Evolutionary conservation across 2,329 filamentous ascomycete species (phyloP).

Genomic region (Fusarium floridanum): DNA sequence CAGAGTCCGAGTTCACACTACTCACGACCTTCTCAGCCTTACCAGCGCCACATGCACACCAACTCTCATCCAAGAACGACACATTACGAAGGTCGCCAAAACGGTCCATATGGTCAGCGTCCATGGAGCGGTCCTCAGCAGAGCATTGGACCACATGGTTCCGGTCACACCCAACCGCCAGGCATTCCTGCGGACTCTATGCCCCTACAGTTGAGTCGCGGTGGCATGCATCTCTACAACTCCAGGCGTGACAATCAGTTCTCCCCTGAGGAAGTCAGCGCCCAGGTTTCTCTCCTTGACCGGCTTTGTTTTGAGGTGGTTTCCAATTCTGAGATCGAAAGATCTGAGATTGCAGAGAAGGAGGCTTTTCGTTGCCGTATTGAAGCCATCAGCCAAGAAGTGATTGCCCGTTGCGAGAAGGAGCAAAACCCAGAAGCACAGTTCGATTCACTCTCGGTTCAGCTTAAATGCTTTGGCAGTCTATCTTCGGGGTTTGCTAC

Average conservation of each 20-base stretch:
- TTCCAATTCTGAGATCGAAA: slow-evolving; percentile 71
- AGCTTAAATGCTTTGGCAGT: slow-evolving; percentile 84
- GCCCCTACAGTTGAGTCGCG: slow-evolving; percentile 23
- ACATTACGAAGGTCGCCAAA: slow-evolving; percentile 28
- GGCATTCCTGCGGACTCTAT: slow-evolving; percentile 18
- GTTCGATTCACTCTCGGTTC: slow-evolving; percentile 69
- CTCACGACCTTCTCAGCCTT: slow-evolving; percentile 39
- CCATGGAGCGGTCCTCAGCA: slow-evolving; percentile 42
- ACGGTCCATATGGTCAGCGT: slow-evolving; percentile 29
- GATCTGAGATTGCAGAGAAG: slow-evolving; percentile 75
- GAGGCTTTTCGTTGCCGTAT: slow-evolving; percentile 76
- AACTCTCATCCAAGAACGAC: slow-evolving; percentile 38
- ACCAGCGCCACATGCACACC: slow-evolving; percentile 41
- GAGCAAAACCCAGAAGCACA: slow-evolving; percentile 54
- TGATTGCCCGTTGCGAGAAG: slow-evolving; percentile 66
- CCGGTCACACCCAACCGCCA: slow-evolving; percentile 45
- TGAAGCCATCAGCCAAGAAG: slow-evolving; percentile 72
- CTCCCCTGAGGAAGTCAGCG: slow-evolving; percentile 60
- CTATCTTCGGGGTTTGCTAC: slow-evolving; percentile 88
- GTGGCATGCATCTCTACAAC: slow-evolving; percentile 38
- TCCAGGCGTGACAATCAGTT: slow-evolving; percentile 46
- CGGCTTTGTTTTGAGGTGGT: slow-evolving; percentile 60
- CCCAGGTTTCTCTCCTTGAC: slow-evolving; percentile 64
- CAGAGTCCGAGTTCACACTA: slow-evolving; percentile 48
- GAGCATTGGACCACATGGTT: slow-evolving; percentile 20